phyloP scores from a whole-genome alignment of 257 asterid species.

The Nicotiana attenuata region DNA sequence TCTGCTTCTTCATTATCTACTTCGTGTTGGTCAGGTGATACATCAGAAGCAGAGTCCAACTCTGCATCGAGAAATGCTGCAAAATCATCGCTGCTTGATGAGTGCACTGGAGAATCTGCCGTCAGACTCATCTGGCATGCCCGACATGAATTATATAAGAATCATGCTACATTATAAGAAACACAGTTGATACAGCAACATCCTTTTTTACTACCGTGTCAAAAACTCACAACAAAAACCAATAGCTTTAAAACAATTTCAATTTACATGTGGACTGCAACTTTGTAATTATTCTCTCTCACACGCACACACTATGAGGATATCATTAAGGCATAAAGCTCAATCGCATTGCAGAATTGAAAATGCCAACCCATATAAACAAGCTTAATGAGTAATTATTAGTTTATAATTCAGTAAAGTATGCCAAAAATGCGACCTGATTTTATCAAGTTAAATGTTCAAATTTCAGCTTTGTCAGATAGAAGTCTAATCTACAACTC shows the following conservation, averaged over 20 bases:
- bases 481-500: not conserved
- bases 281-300: not conserved
- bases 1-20: conserved; percentile 31
- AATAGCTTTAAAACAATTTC: not conserved
- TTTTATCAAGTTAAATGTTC: not conserved
- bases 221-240: not conserved
- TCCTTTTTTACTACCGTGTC: not conserved
- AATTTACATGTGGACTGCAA: not conserved
- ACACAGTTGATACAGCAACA: not conserved
- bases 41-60: conserved; percentile 58
- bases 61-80: conserved; percentile 72
- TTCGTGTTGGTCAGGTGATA: conserved; percentile 36
- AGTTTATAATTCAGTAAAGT: not conserved
- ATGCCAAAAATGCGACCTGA: not conserved
- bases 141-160: not conserved
- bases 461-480: not conserved
- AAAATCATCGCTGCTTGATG: conserved; percentile 83
- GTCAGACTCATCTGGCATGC: conserved; percentile 68
- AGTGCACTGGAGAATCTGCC: conserved; percentile 66
- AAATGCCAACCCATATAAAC: not conserved
- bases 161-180: not conserved
- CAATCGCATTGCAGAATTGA: not conserved
- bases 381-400: not conserved
- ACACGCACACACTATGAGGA: not conserved
- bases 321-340: not conserved